Conservation (phyloP, 768 basidiomycete species). For the Galerina marginata region DNA sequence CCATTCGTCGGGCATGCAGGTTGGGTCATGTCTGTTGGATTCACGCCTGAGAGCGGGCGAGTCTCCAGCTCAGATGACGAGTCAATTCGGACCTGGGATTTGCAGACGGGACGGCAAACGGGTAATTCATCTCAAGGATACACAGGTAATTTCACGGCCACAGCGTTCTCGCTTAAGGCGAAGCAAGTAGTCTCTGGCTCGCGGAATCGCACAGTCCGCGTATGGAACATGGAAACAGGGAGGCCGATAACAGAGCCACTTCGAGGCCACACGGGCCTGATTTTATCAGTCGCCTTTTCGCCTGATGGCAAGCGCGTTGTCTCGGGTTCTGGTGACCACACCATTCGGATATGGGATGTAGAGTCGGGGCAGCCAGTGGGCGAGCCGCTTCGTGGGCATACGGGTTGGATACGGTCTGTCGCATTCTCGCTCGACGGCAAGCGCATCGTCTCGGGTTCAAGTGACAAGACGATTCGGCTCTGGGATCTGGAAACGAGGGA, state of each 20-base stretch:
- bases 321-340: not conserved
- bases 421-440: conserved; percentile 1
- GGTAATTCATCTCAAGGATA: no score
- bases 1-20: not conserved
- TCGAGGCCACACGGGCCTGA: not conserved
- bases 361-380: no score
- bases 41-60: not conserved
- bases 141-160: no score
- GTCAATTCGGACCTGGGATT: no score
- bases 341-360: not conserved
- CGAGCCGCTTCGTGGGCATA: no score
- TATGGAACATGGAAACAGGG: not conserved
- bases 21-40: not conserved
- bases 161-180: not conserved
- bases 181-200: not conserved
- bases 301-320: not conserved
- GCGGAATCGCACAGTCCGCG: not conserved
- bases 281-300: not conserved
- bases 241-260: no score
- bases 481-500: not conserved
- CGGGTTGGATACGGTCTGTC: not conserved
- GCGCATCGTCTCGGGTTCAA: not conserved
- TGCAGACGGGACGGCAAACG: no score
- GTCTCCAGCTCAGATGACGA: not conserved
- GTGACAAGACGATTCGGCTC: not conserved